phyloP scores from a whole-genome alignment of 345 rosid species.

The Populus deltoides region DNA sequence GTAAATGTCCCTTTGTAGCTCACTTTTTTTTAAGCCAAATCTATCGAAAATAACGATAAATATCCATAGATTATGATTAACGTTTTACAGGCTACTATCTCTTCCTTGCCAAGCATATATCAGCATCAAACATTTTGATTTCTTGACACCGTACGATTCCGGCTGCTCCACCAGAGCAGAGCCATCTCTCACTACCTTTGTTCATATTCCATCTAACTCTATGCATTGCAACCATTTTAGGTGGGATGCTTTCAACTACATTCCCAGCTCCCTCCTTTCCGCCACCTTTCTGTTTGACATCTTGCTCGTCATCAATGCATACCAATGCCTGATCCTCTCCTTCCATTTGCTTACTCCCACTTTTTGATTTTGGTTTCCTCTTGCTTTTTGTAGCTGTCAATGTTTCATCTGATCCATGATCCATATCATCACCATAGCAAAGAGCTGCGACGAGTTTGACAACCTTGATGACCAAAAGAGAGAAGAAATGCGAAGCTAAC shows the following conservation, averaged over 20 bases:
- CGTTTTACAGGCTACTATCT: neutral
- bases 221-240: conserved; percentile 66
- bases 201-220: conserved; percentile 84
- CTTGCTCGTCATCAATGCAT: conserved; percentile 13
- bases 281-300: conserved; percentile 9
- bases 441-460: conserved; percentile 41
- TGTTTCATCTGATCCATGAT: conserved; percentile 42
- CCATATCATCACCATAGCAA: conserved; percentile 40
- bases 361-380: conserved; percentile 30
- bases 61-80: neutral
- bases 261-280: conserved; percentile 15
- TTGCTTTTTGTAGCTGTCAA: conserved; percentile 22
- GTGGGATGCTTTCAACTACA: conserved; percentile 38
- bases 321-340: conserved; percentile 25
- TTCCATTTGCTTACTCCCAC: conserved; percentile 13
- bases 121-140: conserved; percentile 27
- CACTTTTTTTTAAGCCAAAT: neutral
- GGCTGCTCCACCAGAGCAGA: conserved; percentile 83
- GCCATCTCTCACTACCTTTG: conserved; percentile 83
- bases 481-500: neutral
- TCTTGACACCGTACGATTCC: conserved; percentile 81
- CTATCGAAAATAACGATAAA: neutral
- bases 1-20: too few relatives aligned
- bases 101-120: neutral
- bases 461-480: neutral